phyloP scores from a whole-genome alignment of 1,139 yeast genomes.

The Suhomyces bribrorum region DNA sequence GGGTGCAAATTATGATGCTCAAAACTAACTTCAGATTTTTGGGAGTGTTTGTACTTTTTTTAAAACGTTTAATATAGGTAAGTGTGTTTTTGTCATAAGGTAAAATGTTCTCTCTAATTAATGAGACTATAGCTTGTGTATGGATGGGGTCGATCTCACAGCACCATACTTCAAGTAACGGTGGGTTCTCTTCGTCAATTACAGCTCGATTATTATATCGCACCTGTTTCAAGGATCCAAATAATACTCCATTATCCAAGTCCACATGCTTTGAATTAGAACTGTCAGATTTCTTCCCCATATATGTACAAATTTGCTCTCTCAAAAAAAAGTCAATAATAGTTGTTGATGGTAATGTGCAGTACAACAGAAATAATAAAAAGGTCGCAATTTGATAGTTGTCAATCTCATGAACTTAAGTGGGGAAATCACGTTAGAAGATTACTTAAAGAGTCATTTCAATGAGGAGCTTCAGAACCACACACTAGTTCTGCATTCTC shows the following conservation, averaged over 20 bases:
- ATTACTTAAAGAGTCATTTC: neutral
- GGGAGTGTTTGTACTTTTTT: constrained; percentile 14
- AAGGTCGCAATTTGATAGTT: neutral
- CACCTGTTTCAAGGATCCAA: constrained; percentile 51
- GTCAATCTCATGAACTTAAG: neutral
- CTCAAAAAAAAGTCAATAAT: too few relatives aligned
- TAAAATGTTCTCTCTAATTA: constrained; percentile 29
- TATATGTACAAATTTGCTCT: neutral
- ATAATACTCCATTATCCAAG: constrained; percentile 49
- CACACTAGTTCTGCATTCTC: too few relatives aligned
- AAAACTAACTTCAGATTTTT: constrained; percentile 16
- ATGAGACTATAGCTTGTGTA: constrained; percentile 28
- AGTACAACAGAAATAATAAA: neutral
- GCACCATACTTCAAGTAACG: constrained; percentile 58
- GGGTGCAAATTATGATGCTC: constrained; percentile 33
- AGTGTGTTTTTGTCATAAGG: constrained; percentile 30
- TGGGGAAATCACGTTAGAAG: neutral
- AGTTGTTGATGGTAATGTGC: too few relatives aligned
- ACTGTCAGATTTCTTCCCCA: constrained; percentile 8
- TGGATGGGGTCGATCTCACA: constrained; percentile 35
- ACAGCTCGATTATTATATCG: constrained; percentile 25
- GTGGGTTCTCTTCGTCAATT: constrained; percentile 31
- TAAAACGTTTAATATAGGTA: constrained; percentile 37
- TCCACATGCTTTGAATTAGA: constrained; percentile 32
- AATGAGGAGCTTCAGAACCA: neutral